Evolutionary conservation across 2,329 filamentous ascomycete genomes (phyloP).

Genomic region (Blastomyces parvus): DNA sequence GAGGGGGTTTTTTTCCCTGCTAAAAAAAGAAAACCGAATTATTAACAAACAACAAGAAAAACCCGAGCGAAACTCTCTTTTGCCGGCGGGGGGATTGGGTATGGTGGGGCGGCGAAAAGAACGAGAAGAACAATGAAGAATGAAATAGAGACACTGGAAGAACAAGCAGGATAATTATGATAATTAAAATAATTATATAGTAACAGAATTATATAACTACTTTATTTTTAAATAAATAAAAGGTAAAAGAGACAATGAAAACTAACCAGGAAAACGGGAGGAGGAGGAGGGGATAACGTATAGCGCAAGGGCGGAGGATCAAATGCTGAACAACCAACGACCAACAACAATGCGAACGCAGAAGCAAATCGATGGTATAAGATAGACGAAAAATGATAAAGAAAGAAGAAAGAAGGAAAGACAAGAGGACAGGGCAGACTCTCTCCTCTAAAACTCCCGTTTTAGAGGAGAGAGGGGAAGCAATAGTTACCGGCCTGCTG

Average conservation of each 20-base stretch:
- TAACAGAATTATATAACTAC: not conserved
- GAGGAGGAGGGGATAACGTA: slow-evolving; percentile 3
- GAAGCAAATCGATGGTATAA: slow-evolving; percentile 2
- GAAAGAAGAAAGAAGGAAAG: not conserved
- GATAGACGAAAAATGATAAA: not conserved
- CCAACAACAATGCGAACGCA: not conserved
- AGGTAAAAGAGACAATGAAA: not conserved
- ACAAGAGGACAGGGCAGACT: not conserved
- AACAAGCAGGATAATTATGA: not conserved
- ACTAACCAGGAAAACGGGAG: not conserved
- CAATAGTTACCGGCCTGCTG: no score
- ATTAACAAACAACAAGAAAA: not conserved
- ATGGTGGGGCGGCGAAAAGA: not conserved
- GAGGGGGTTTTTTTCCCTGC: not conserved
- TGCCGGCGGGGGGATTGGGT: not conserved
- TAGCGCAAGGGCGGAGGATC: not conserved
- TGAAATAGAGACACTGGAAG: not conserved
- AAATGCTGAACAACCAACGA: not conserved
- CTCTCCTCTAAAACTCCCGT: not conserved
- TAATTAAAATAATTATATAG: not conserved
- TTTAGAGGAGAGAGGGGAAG: not conserved
- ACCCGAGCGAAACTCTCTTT: not conserved
- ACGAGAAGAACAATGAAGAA: not conserved
- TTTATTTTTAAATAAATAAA: not conserved
- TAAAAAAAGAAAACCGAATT: not conserved